Evolutionary conservation across 305 asterid species (phyloP).

Genomic region (Fraxinus paxiana): DNA sequence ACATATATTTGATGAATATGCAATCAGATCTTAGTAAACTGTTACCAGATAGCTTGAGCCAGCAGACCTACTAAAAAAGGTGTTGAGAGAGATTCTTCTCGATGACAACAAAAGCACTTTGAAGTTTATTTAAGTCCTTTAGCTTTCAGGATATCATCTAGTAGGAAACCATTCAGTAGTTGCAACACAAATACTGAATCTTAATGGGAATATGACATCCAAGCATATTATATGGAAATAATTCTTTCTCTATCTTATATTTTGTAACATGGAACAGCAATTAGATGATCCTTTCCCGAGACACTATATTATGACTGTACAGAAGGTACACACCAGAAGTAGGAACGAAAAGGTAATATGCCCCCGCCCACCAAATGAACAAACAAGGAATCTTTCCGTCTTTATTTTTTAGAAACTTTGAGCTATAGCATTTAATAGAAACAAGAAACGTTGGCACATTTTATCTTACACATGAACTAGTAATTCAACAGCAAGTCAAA

Average conservation of each 20-base stretch:
- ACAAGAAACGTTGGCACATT: not conserved
- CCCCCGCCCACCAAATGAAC: not conserved
- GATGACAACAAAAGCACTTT: not conserved
- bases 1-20: not conserved
- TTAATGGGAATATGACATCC: not conserved
- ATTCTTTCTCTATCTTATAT: not conserved
- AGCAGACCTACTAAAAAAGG: not conserved
- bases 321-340: not conserved
- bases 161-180: not conserved
- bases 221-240: not conserved
- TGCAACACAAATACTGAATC: not conserved
- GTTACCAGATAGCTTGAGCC: not conserved
- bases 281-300: not conserved
- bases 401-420: not conserved
- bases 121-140: not conserved
- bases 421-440: not conserved
- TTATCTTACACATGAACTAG: not conserved
- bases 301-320: not conserved
- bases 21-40: not conserved
- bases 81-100: not conserved
- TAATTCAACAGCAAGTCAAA: not conserved
- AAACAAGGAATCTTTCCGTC: not conserved
- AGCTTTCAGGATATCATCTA: not conserved
- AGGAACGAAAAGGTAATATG: not conserved
- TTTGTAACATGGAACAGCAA: not conserved